Evolutionary conservation across 2,329 filamentous ascomycete genomes (phyloP).

Genomic region (Penicillium sp.): DNA sequence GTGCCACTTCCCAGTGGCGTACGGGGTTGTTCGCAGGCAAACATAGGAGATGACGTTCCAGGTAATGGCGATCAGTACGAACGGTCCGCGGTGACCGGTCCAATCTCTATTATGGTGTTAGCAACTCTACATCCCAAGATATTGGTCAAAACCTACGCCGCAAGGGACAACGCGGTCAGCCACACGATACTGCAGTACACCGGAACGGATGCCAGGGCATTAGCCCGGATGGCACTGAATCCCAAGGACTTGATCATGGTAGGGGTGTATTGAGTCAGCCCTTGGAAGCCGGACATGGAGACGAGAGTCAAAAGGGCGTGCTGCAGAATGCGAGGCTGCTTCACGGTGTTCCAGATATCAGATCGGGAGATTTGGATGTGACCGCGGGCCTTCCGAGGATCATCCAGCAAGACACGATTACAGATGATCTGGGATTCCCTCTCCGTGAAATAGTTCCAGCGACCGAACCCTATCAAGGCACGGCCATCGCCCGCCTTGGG

Average conservation of each 20-base stretch:
- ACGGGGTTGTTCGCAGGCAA: slow-evolving; percentile 31
- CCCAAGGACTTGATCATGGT: slow-evolving; percentile 55
- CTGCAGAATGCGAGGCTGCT: slow-evolving; percentile 54
- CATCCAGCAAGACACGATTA: slow-evolving; percentile 45
- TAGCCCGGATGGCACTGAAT: slow-evolving; percentile 49
- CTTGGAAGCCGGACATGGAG: slow-evolving; percentile 51
- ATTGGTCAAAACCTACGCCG: slow-evolving; percentile 18
- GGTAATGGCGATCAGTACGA: slow-evolving; percentile 33
- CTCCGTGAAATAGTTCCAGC: slow-evolving; percentile 45
- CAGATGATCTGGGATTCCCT: slow-evolving; percentile 45
- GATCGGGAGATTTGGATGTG: slow-evolving; percentile 37
- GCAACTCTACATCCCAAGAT: background rate
- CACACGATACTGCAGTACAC: slow-evolving; percentile 31
- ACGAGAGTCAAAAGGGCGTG: slow-evolving; percentile 51
- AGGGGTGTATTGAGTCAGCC: slow-evolving; percentile 53
- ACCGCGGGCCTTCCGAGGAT: slow-evolving; percentile 39
- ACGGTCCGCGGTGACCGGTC: slow-evolving; percentile 35
- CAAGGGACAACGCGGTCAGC: slow-evolving; percentile 25
- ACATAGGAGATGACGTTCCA: slow-evolving; percentile 42
- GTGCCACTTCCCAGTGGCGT: slow-evolving; percentile 26
- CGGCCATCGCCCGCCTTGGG: slow-evolving; percentile 37
- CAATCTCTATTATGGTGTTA: slow-evolving; percentile 25
- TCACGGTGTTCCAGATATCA: slow-evolving; percentile 37
- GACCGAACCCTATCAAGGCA: slow-evolving; percentile 35
- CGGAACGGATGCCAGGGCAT: slow-evolving; percentile 56